These are phyloP conservation scores for Telfairia occidentalis DNA, from an alignment of 331 rosid species.

Conservation along the genomic window DNA sequence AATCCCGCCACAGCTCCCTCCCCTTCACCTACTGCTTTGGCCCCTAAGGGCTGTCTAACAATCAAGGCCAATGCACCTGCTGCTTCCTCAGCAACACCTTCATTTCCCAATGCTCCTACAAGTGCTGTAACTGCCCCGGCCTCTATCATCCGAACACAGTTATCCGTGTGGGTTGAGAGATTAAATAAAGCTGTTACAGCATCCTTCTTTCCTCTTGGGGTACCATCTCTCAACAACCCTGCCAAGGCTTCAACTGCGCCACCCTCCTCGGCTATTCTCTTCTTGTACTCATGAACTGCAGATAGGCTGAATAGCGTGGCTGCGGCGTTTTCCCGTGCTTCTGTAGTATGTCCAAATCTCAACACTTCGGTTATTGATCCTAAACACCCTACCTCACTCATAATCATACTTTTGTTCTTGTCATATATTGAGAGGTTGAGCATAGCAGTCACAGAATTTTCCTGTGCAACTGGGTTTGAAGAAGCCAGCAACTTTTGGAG, in stretches of 20 bases:
- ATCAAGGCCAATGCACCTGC: conserved; percentile 84
- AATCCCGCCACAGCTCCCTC: conserved; percentile 62
- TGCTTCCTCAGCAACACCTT: conserved; percentile 90
- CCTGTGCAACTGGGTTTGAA: conserved; percentile 62
- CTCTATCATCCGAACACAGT: conserved; percentile 60
- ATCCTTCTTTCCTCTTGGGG: conserved; percentile 85
- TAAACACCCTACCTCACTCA: conserved; percentile 73
- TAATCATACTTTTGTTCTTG: conserved; percentile 70
- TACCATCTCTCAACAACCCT: conserved; percentile 57
- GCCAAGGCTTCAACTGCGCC: conserved; percentile 78
- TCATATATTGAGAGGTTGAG: conserved; percentile 83
- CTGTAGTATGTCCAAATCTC: conserved; percentile 74
- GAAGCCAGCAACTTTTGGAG: conserved; percentile 57
- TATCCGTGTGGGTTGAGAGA: conserved; percentile 74
- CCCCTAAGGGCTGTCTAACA: conserved; percentile 62
- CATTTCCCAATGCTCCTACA: conserved; percentile 55
- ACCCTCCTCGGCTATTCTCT: conserved; percentile 62
- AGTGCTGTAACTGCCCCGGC: conserved; percentile 80
- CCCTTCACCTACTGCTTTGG: conserved; percentile 57
- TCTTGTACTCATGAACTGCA: conserved; percentile 79
- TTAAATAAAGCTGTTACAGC: conserved; percentile 89
- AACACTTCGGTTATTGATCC: conserved; percentile 60
- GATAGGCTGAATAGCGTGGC: conserved; percentile 95
- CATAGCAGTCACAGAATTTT: conserved; percentile 90
- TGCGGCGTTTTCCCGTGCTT: conserved; percentile 91